phyloP scores from a whole-genome alignment of 148 eudicot species.

The Rhododendron kiyosumense region DNA sequence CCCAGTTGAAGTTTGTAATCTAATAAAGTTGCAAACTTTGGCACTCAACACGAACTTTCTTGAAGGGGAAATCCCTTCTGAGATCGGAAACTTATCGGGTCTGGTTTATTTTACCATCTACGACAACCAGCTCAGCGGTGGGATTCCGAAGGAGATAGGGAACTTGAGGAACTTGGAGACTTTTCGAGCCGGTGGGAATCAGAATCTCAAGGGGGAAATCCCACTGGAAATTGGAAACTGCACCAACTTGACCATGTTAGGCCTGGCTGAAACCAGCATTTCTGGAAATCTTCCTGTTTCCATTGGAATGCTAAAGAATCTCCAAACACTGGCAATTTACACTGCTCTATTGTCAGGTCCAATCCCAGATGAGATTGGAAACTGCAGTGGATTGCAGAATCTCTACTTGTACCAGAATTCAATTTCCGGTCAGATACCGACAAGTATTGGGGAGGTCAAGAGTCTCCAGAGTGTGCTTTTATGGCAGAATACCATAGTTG shows the following conservation, averaged over 20 bases:
- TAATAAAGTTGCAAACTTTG: conserved; percentile 42
- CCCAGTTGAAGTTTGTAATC: conserved; percentile 62
- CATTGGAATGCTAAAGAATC: conserved; percentile 62
- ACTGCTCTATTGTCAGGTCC: conserved; percentile 74
- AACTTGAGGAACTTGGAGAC: conserved; percentile 43
- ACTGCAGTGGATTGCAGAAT: conserved; percentile 66
- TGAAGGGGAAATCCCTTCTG: conserved; percentile 56
- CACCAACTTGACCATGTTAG: conserved; percentile 50
- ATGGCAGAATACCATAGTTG: conserved; percentile 90
- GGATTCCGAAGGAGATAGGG: conserved; percentile 70
- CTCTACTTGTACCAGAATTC: conserved; percentile 85
- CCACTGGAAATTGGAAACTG: conserved; percentile 89
- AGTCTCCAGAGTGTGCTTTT: conserved; percentile 72
- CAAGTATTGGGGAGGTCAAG: conserved; percentile 49
- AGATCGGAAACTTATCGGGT: conserved; percentile 62
- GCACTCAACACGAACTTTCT: conserved; percentile 57
- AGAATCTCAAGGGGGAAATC: conserved; percentile 69
- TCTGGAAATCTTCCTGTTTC: conserved; percentile 69
- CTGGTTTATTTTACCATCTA: conserved; percentile 48
- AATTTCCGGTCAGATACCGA: conserved; percentile 73
- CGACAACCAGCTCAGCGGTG: conserved; percentile 73
- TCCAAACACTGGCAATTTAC: conserved; percentile 81
- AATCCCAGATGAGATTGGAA: conserved; percentile 84
- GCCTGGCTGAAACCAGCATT: conserved; percentile 82
- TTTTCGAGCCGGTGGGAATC: conserved; percentile 89